Conservation (phyloP, 768 basidiomycete species). For the Collybiopsis luxurians region DNA sequence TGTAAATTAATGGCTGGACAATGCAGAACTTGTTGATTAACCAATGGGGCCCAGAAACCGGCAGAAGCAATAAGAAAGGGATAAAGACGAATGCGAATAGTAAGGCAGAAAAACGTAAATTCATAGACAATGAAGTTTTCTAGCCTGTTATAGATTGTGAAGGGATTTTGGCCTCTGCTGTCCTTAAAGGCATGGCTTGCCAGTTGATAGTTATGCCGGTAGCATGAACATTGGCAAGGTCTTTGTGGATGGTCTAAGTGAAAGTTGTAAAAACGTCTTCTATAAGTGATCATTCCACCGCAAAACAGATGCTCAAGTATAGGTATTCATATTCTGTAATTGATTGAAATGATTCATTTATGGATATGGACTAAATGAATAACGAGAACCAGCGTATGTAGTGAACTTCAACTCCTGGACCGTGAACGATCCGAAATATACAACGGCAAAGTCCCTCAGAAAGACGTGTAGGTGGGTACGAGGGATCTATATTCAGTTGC, state of each 20-base stretch:
- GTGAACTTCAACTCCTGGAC: no score
- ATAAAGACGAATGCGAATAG: conserved; percentile 48
- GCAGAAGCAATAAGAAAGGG: conserved; percentile 58
- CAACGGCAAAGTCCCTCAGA: background rate
- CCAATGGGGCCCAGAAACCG: conserved; percentile 52
- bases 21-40: conserved; percentile 44
- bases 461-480: conserved; percentile 1
- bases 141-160: background rate
- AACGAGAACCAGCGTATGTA: no score
- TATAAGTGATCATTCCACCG: no score
- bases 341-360: no score
- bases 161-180: background rate
- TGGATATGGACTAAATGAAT: no score
- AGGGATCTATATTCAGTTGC: background rate
- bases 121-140: conserved; percentile 13
- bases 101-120: conserved; percentile 50
- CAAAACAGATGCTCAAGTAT: no score
- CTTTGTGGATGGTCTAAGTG: no score
- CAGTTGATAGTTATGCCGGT: no score
- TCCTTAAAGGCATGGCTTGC: no score
- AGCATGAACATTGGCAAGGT: no score
- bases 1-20: conserved; percentile 56
- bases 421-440: background rate
- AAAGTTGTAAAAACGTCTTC: no score
- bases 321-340: no score